Conservation (phyloP, 2,329 filamentous ascomycete species). For the Aureobasidium uvarum region DNA sequence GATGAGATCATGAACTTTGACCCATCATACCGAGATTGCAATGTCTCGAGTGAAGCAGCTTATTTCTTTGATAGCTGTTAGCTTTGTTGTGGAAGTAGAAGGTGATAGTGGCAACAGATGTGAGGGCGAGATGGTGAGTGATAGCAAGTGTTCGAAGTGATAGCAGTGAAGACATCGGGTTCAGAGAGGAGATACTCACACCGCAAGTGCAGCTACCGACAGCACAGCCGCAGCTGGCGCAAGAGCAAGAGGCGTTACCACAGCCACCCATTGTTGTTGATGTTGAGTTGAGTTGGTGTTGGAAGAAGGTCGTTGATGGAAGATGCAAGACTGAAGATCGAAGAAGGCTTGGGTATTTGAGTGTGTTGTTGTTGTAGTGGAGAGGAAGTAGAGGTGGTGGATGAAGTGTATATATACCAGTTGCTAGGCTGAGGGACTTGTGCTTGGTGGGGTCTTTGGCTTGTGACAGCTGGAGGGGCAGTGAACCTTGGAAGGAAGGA, state of each 20-base stretch:
- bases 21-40: background rate
- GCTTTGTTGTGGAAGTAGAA: background rate
- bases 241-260: constrained; percentile 25
- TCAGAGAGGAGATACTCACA: constrained; percentile 3
- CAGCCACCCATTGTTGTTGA: constrained; percentile 24
- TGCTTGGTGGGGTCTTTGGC: constrained; percentile 1
- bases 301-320: background rate
- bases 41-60: background rate
- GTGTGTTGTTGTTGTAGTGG: background rate
- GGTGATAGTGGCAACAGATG: background rate
- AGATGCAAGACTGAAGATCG: background rate
- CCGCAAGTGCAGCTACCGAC: constrained; percentile 25
- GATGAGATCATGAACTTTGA: background rate
- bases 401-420: constrained; percentile 7
- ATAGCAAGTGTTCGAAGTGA: background rate
- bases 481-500: background rate
- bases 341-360: background rate
- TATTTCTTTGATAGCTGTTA: background rate
- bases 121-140: background rate
- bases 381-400: background rate
- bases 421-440: background rate
- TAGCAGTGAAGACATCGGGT: background rate
- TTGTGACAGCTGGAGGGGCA: background rate
- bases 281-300: constrained; percentile 17
- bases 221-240: constrained; percentile 25